Evolutionary conservation across 2,329 filamentous ascomycete genomes (phyloP).

Genomic region (Penicillium sp.): DNA sequence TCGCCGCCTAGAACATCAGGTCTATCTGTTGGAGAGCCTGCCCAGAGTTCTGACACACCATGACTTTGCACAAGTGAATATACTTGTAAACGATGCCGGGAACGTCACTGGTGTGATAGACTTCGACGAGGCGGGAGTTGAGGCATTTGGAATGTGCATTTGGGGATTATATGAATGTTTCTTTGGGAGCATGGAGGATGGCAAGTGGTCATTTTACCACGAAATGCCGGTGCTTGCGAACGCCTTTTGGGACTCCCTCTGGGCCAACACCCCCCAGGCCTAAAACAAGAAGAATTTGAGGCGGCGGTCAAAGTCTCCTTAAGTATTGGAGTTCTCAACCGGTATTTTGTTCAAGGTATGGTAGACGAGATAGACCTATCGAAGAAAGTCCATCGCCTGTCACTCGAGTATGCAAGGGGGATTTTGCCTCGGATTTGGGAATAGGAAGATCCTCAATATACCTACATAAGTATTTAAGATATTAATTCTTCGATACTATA

Average conservation of each 20-base stretch:
- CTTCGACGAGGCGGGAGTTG: background rate
- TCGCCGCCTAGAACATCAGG: background rate
- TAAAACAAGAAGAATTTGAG: background rate
- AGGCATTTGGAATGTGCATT: background rate
- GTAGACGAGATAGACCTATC: background rate
- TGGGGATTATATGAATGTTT: conserved; percentile 1
- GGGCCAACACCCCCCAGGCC: background rate
- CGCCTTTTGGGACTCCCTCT: background rate
- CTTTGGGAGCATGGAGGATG: conserved; percentile 1
- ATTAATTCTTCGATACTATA: too few species aligned
- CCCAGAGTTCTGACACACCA: background rate
- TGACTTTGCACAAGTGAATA: background rate
- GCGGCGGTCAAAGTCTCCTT: background rate
- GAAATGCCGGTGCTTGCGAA: background rate
- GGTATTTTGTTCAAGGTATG: background rate
- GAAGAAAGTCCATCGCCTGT: conserved; percentile 1
- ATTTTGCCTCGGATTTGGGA: background rate
- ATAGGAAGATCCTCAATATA: background rate
- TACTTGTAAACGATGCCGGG: background rate
- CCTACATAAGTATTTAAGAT: too few species aligned
- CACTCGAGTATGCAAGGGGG: background rate
- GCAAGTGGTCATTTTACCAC: background rate
- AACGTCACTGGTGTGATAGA: background rate
- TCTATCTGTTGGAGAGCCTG: background rate
- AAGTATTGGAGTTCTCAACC: background rate